phyloP scores from a whole-genome alignment of 129 eudicot species.

The Logfia minima region DNA sequence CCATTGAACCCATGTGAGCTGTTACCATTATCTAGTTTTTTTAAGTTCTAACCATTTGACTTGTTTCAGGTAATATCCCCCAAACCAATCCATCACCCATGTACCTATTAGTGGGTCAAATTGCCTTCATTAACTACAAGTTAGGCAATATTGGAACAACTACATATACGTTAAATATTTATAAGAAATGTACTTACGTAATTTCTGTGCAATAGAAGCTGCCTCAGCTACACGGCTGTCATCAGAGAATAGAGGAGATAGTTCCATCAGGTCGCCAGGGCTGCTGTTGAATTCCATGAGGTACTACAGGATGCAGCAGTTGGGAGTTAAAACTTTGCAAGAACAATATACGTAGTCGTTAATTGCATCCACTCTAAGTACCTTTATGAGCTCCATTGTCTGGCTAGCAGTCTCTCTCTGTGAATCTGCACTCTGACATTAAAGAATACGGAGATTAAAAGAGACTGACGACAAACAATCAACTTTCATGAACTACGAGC shows the following conservation, averaged over 20 bases:
- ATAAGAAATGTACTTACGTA: constrained; percentile 56
- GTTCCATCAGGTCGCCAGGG: constrained; percentile 98
- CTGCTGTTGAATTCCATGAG: constrained; percentile 98
- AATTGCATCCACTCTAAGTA: constrained; percentile 26
- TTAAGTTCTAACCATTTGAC: neutral
- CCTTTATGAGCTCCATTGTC: constrained; percentile 98
- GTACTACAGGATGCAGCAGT: constrained; percentile 53
- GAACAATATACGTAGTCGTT: neutral
- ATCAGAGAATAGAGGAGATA: constrained; percentile 93
- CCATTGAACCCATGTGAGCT: constrained; percentile 12
- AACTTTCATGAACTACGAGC: constrained; percentile 10
- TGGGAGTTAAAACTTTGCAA: constrained; percentile 20
- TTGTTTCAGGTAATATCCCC: constrained; percentile 1
- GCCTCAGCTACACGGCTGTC: constrained; percentile 99
- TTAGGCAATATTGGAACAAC: constrained; percentile 14
- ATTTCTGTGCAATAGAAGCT: constrained; percentile 95
- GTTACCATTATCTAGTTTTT: neutral
- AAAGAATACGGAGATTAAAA: constrained; percentile 26
- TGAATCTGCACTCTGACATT: constrained; percentile 94
- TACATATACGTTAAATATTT: neutral
- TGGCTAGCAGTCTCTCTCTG: constrained; percentile 97
- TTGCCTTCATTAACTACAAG: neutral
- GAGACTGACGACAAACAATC: constrained; percentile 7
- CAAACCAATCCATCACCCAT: neutral
- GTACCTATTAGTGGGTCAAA: neutral